phyloP scores from a whole-genome alignment of 1,284 basidiomycete species.

The Marasmius fiardii region DNA sequence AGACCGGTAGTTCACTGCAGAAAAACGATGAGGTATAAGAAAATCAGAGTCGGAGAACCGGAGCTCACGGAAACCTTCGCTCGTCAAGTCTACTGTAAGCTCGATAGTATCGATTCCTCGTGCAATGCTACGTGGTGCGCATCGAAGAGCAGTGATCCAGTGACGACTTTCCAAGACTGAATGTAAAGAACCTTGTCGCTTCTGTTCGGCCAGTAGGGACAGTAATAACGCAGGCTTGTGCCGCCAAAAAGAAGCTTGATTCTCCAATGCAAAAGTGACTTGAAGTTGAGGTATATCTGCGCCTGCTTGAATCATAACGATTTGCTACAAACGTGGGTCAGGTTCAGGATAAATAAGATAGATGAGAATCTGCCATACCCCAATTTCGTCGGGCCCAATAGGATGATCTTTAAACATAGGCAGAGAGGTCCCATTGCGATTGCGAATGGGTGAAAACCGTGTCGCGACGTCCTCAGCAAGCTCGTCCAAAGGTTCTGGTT shows the following conservation, averaged over 20 bases:
- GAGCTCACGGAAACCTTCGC: slow-evolving; percentile 51
- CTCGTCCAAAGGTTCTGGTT: neutral
- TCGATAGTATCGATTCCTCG: slow-evolving; percentile 59
- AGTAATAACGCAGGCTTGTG: slow-evolving; percentile 55
- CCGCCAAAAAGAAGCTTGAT: slow-evolving; percentile 47
- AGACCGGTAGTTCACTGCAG: slow-evolving; percentile 49
- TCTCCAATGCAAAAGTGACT: slow-evolving; percentile 56
- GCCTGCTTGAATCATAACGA: slow-evolving; percentile 61
- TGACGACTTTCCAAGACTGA: slow-evolving; percentile 63
- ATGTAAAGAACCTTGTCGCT: slow-evolving; percentile 62
- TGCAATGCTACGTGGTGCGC: slow-evolving; percentile 42
- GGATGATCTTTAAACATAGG: slow-evolving; percentile 35
- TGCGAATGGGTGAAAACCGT: slow-evolving; percentile 45
- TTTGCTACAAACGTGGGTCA: slow-evolving; percentile 28
- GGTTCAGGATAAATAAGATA: neutral
- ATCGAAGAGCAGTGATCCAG: slow-evolving; percentile 57
- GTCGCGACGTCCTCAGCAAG: slow-evolving; percentile 3
- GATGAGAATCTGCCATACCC: slow-evolving; percentile 27
- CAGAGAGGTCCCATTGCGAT: slow-evolving; percentile 40
- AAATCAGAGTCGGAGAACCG: neutral
- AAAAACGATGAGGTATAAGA: neutral
- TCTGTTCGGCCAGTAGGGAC: slow-evolving; percentile 68
- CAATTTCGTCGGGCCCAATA: slow-evolving; percentile 34
- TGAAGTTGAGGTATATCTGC: slow-evolving; percentile 57
- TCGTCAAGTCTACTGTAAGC: slow-evolving; percentile 53